Evolutionary conservation across 2,329 filamentous ascomycete genomes (phyloP).

Genomic region (Cadophora gregata): DNA sequence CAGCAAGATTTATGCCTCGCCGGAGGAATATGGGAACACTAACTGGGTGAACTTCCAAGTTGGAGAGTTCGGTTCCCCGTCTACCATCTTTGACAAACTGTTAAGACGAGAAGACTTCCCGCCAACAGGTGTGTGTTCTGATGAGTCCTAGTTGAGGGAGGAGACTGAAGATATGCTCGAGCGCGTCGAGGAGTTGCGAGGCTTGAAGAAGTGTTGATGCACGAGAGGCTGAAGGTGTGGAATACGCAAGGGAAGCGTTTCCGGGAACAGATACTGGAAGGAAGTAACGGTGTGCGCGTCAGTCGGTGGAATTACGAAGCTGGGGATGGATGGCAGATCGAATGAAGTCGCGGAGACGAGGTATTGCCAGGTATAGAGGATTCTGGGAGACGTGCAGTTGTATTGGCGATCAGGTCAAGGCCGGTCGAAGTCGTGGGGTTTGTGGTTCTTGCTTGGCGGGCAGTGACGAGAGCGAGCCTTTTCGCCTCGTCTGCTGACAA

Average conservation of each 20-base stretch:
- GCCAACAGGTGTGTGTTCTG: conserved; percentile 29
- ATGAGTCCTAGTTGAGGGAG: conserved; percentile 17
- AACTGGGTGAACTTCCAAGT: conserved; percentile 99
- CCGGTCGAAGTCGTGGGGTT: conserved; percentile 34
- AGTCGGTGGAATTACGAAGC: conserved; percentile 2
- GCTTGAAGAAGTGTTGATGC: conserved; percentile 26
- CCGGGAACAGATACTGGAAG: conserved; percentile 29
- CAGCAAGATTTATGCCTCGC: neutral
- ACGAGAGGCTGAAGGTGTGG: conserved; percentile 37
- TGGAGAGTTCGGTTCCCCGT: conserved; percentile 90
- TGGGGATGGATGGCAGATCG: conserved; percentile 21
- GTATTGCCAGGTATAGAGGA: conserved; percentile 5
- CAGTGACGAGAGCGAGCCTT: conserved; percentile 11
- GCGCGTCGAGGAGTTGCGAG: conserved; percentile 34
- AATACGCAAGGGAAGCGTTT: conserved; percentile 36
- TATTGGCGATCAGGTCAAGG: conserved; percentile 23
- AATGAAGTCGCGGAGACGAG: conserved; percentile 13
- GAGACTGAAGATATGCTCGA: conserved; percentile 32
- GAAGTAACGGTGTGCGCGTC: conserved; percentile 34
- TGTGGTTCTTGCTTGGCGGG: conserved; percentile 30
- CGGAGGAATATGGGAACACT: conserved; percentile 33
- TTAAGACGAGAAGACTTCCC: conserved; percentile 42
- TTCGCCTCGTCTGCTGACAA: conserved; percentile 22
- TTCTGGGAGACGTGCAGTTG: conserved; percentile 14
- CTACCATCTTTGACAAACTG: conserved; percentile 78